Conservation (phyloP, 2,329 filamentous ascomycete species). For the Paracoccidioides lutzii region DNA sequence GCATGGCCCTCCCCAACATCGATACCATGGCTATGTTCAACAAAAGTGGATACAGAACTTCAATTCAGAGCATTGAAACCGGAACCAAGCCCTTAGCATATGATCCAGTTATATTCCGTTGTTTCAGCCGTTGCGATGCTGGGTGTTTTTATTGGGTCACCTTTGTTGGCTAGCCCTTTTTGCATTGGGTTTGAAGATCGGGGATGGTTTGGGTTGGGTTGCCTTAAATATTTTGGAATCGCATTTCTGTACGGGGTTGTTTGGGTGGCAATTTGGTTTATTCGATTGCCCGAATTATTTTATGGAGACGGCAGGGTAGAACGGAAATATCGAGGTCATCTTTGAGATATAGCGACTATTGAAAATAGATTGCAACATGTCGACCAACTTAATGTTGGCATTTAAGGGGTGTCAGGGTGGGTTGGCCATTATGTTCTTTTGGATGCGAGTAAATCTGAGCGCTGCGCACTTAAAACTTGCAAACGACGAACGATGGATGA, state of each 20-base stretch:
- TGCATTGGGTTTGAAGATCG: slow-evolving; percentile 32
- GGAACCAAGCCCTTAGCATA: slow-evolving; percentile 20
- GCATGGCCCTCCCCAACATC: slow-evolving; percentile 35
- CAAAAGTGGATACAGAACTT: no score
- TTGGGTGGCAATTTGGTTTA: slow-evolving; percentile 5
- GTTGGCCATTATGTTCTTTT: no score
- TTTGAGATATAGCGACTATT: background rate
- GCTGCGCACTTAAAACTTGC: background rate
- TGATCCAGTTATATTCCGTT: slow-evolving; percentile 37
- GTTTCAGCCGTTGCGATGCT: slow-evolving; percentile 38
- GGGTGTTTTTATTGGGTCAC: slow-evolving; percentile 36
- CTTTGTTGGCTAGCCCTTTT: slow-evolving; percentile 35
- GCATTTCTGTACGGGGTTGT: slow-evolving; percentile 19
- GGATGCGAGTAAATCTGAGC: background rate
- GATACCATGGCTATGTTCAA: slow-evolving; percentile 18
- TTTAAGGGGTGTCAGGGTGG: no score
- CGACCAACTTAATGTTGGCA: no score
- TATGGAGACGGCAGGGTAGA: background rate
- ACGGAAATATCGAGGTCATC: background rate
- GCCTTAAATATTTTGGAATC: slow-evolving; percentile 31
- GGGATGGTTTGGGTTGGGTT: slow-evolving; percentile 37
- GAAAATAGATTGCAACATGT: background rate
- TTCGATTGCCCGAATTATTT: slow-evolving; percentile 3
- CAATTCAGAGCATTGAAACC: no score
- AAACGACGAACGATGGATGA: no score